Evolutionary conservation across 257 asterid species (phyloP).

Genomic region (Gentiana dahurica): DNA sequence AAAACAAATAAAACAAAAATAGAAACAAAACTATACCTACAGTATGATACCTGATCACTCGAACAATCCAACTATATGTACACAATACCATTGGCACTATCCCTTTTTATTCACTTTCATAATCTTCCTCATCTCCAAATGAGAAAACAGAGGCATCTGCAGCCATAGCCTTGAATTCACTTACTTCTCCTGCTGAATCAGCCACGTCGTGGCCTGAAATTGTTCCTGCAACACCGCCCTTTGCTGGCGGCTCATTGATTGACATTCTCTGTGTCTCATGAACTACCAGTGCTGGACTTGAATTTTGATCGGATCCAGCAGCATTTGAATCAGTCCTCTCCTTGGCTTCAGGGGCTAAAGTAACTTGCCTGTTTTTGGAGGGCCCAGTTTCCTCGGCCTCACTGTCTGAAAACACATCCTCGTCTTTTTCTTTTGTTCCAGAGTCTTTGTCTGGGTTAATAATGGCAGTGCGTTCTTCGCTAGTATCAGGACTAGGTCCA

Average conservation of each 20-base stretch:
- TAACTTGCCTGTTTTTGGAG: slow-evolving; percentile 24
- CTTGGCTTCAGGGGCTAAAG: slow-evolving; percentile 21
- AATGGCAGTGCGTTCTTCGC: slow-evolving; percentile 23
- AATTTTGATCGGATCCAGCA: slow-evolving; percentile 15
- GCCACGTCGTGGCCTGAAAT: slow-evolving; percentile 14
- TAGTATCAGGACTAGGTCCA: slow-evolving; percentile 23
- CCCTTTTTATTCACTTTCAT: slow-evolving; percentile 59
- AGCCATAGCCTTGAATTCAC: slow-evolving; percentile 87
- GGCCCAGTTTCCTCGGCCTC: slow-evolving; percentile 42
- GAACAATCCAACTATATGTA: slow-evolving; percentile 5
- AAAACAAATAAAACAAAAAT: no score
- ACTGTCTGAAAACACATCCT: slow-evolving; percentile 64
- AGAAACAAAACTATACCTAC: no score
- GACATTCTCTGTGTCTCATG: slow-evolving; percentile 45
- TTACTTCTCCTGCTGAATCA: slow-evolving; percentile 40
- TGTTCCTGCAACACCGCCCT: slow-evolving; percentile 26
- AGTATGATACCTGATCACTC: neutral
- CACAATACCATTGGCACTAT: neutral
- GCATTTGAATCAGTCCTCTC: slow-evolving; percentile 15
- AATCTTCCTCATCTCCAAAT: slow-evolving; percentile 91
- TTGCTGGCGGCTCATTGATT: slow-evolving; percentile 29
- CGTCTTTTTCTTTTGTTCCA: slow-evolving; percentile 27
- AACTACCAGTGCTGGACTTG: slow-evolving; percentile 26
- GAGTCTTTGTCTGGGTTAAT: slow-evolving; percentile 27
- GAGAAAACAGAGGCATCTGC: slow-evolving; percentile 96